A percentile compares a stretch with the other conserved stretches of the same genome.
These are phyloP conservation scores for Rhodomyrtus psidioides DNA, from an alignment of 441 rosid genomes.

Conservation along the genomic window DNA sequence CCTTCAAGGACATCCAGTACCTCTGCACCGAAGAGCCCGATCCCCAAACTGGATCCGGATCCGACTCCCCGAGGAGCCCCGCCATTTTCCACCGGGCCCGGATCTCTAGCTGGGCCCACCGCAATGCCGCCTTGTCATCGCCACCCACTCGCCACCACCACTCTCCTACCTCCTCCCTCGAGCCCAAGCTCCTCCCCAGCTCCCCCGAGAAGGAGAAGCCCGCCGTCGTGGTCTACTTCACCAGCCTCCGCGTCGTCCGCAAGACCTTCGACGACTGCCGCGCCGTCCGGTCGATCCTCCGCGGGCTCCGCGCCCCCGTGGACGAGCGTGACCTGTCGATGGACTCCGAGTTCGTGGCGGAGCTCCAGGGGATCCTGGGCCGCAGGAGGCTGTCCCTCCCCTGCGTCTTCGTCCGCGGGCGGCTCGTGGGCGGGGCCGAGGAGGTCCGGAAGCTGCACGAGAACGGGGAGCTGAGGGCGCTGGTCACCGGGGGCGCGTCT, in stretches of 20 bases:
- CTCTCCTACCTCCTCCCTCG: not conserved
- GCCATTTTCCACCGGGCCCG: not conserved
- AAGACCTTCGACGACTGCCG: constrained; percentile 48
- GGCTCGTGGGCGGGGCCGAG: constrained; percentile 46
- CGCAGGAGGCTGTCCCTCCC: constrained; percentile 25
- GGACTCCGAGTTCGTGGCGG: constrained; percentile 44
- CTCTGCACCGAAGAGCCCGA: not conserved
- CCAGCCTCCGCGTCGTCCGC: constrained; percentile 53
- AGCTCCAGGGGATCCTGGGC: constrained; percentile 41
- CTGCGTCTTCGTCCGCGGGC: constrained; percentile 46
- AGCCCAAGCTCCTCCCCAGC: not conserved
- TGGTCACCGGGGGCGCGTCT: constrained; percentile 18
- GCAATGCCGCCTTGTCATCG: not conserved
- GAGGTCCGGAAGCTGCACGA: constrained; percentile 43
- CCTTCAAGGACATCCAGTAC: constrained; percentile 7
- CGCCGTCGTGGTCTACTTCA: constrained; percentile 45
- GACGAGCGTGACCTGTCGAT: constrained; percentile 73
- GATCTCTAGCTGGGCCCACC: not conserved
- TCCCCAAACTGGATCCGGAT: not conserved
- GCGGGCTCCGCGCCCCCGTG: constrained; percentile 43
- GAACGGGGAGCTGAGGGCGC: constrained; percentile 39
- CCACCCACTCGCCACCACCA: not conserved
- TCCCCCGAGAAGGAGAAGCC: not conserved
- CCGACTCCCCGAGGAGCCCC: constrained; percentile 1
- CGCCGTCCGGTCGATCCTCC: constrained; percentile 44